Base-by-base conservation (phyloP, 1,139 yeast species). In the Zygoascus hellenicus region DNA sequence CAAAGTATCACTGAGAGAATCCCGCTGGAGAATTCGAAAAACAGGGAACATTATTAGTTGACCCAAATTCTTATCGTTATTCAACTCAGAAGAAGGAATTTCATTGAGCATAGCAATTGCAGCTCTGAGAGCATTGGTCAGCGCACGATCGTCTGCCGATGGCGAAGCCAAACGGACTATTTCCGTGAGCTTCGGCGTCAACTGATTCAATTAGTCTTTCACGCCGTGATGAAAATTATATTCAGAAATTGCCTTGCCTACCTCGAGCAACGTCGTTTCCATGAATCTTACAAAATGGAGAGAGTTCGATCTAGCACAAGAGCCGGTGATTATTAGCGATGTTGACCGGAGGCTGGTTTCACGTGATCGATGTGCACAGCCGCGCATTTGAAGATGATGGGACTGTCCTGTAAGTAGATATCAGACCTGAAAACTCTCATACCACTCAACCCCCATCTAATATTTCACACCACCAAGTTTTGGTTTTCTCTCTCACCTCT, bases 21-120 rank as follows among this genome's bases (percentile, higher is more conserved):
- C 62, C 41, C 63, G 59, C 51, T 75, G 75, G 34, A 82, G 61
- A 1, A 81, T 58, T 48, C 72, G 72, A 1, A 80, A 72, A 1
- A 82, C 54, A 0, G 89, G 88, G 26, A 78, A 74, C 59, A 80
- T 81, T 2, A 81, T 69, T 52, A 81, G 80, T 54, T 81, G 86
- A 0, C 83, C 85, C 16, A 81, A 59, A 70, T 47, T 41, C 29
- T 47, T 49, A 28, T 50, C 54, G 15, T 49, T 42, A 11, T 26
- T 15, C 3, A 22, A 11, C 32, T 48, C 53, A 9, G 58, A 53
- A n/a, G 46, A 31, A 10, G 45, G 36, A n/a, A 57, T 46, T 5
- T 43, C 26, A 15, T 48, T 35, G 30, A 61, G 50, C 3, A 43
- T 40, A 2, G 16, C 19, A 19, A 46, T 36, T 33, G 60, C 45